Evolutionary conservation across 2,329 filamentous ascomycete species (phyloP).

Genomic region (Myriosclerotinia duriaeana): DNA sequence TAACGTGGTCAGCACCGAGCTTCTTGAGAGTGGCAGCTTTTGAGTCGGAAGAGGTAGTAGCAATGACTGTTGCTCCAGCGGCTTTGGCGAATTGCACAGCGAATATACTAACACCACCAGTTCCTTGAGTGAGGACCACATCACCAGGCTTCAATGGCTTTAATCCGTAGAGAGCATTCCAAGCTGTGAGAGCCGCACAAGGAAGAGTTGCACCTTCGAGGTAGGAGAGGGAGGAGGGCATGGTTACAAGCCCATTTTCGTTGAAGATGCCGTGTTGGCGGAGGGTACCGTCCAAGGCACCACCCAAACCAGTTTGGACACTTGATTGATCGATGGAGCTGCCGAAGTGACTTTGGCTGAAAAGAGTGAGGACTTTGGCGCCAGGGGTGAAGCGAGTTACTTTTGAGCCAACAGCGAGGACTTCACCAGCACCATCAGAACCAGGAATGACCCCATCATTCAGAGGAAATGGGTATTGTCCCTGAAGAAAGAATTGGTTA

Average conservation of each 20-base stretch:
- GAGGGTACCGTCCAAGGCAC: conserved; percentile 51
- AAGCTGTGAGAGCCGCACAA: conserved; percentile 55
- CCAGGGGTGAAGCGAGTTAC: conserved; percentile 59
- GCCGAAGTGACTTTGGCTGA: conserved; percentile 48
- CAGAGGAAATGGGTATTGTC: conserved; percentile 36
- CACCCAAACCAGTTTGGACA: conserved; percentile 54
- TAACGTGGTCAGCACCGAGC: conserved; percentile 46
- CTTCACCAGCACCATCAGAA: conserved; percentile 48
- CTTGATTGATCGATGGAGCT: conserved; percentile 34
- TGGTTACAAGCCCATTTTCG: conserved; percentile 58
- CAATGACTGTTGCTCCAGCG: conserved; percentile 45
- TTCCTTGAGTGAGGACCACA: conserved; percentile 46
- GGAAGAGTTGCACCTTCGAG: conserved; percentile 51
- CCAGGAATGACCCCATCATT: conserved; percentile 38
- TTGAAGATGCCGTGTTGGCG: conserved; percentile 50
- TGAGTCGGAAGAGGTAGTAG: conserved; percentile 44
- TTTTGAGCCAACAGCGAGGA: conserved; percentile 53
- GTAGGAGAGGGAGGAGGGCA: conserved; percentile 51
- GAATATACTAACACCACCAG: conserved; percentile 45
- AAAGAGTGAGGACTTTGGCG: conserved; percentile 59
- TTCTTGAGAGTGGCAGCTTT: conserved; percentile 43
- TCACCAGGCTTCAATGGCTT: conserved; percentile 42
- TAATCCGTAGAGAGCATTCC: conserved; percentile 57
- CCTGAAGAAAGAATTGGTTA: conserved; percentile 17
- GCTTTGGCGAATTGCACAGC: conserved; percentile 46